Evolutionary conservation across 306 rosid species (phyloP).

Genomic region (Trifolium dubium): DNA sequence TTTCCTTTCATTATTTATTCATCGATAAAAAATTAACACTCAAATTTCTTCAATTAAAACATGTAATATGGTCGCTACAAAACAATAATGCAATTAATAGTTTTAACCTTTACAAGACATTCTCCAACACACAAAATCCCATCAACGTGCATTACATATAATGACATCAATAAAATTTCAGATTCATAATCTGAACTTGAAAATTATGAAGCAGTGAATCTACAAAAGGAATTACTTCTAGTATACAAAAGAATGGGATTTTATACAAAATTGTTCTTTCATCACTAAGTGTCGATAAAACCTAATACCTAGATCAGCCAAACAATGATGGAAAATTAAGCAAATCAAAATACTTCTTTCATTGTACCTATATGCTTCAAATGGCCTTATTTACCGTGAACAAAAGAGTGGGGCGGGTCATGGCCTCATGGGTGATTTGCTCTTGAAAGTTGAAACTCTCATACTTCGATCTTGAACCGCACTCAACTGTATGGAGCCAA

Average conservation of each 20-base stretch:
- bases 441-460: conserved; percentile 30
- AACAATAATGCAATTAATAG: not conserved
- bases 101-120: conserved; percentile 18
- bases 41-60: not conserved
- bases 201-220: conserved; percentile 34
- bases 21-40: not conserved
- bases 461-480: conserved; percentile 21
- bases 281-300: conserved; percentile 39
- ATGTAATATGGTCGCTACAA: not conserved
- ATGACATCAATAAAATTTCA: conserved; percentile 25
- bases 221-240: conserved; percentile 37
- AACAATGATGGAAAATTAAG: conserved; percentile 33
- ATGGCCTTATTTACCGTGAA: conserved; percentile 25
- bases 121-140: conserved; percentile 19
- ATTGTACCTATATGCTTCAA: conserved; percentile 32
- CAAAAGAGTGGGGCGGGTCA: not conserved
- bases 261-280: conserved; percentile 43
- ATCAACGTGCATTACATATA: conserved; percentile 8
- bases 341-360: conserved; percentile 36
- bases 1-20: not conserved
- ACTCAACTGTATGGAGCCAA: conserved; percentile 25
- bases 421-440: not conserved
- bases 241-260: conserved; percentile 53
- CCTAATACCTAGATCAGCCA: conserved; percentile 36
- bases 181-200: conserved; percentile 20